A percentile compares a stretch with the other conserved stretches of the same genome.
Conservation (phyloP, 2,329 filamentous ascomycete species). For the Penicillium sp. region DNA sequence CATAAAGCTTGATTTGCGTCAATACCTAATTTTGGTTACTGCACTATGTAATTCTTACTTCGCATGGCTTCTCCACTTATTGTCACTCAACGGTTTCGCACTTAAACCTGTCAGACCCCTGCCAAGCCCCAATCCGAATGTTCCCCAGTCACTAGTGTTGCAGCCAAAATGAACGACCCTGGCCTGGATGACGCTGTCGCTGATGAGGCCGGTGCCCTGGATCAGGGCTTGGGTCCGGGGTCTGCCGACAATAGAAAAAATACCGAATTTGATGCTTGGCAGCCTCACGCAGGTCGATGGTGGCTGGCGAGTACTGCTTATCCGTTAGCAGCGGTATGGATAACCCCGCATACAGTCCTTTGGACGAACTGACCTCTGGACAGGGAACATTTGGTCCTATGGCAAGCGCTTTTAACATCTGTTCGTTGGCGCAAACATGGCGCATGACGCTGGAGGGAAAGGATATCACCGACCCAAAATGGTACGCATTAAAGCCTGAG, state of each 20-base stretch:
- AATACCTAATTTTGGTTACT: neutral
- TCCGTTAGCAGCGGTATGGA: constrained; percentile 49
- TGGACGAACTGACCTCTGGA: constrained; percentile 2
- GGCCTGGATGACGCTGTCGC: constrained; percentile 49
- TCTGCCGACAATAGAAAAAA: constrained; percentile 34
- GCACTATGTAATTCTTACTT: constrained; percentile 2
- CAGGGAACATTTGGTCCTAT: constrained; percentile 51
- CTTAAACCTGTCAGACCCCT: neutral
- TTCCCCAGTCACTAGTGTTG: neutral
- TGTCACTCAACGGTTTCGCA: neutral
- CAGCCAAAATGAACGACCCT: constrained; percentile 48
- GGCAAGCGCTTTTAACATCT: constrained; percentile 52
- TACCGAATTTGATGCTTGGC: constrained; percentile 28
- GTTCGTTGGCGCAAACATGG: constrained; percentile 54
- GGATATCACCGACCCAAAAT: constrained; percentile 51
- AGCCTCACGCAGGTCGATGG: constrained; percentile 43
- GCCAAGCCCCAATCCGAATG: neutral
- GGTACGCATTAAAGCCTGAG: constrained; percentile 32
- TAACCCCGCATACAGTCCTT: constrained; percentile 15
- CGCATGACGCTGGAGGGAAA: constrained; percentile 47
- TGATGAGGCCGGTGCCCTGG: constrained; percentile 44
- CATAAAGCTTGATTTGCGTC: constrained; percentile 14
- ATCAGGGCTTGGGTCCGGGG: constrained; percentile 27
- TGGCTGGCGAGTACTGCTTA: constrained; percentile 58
- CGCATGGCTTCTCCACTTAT: constrained; percentile 1